Evolutionary conservation across 2,329 filamentous ascomycete species (phyloP), one percentile per base, ranked within the genome.

Genomic region (Dactylellina sp.): DNA sequence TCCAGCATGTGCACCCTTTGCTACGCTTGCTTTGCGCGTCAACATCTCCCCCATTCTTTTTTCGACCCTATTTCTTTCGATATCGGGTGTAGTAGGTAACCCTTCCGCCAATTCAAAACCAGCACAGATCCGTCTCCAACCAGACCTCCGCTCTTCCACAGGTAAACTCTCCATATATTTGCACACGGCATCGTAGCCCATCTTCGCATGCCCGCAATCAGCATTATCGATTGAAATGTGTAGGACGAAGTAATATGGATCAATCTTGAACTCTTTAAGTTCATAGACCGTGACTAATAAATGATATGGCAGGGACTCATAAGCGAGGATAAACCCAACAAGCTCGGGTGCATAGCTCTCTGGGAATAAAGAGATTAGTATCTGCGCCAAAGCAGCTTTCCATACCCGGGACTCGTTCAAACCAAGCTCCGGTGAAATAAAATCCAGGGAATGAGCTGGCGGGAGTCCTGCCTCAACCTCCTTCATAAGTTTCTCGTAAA

Each of bases 161-260:
- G 32, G 32, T 35, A 35, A 35, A 35, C 32, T 35, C 62, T 76
- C 18, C 57, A 42, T 46, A 59, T 64, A 12, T 25, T 44, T 37
- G 81, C 71, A 32, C 9, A 82, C 82, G 14, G 80, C 80, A 24
- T 80, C 76, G 62, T 81, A 77, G 0, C 83, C 83, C 81, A 86
- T 85, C 2, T 82, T 82, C 14, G 82, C 80, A 76, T 86, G 84
- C 0, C 84, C 84, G 0, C 81, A 83, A 68, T 84, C 79, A 3
- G 80, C 79, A 75, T 85, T 86, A 76, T 86, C 84, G 53, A 86
- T 85, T 0, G 82, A 80, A 40, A 85, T 79, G 77, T 86, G 84
- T 2, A 86, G 79, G n/a, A 82, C 76, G 76, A 85, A 86, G 76
- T 85, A 86, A 46, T 83, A 83, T 0, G 81, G 77, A 63, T 84